These are phyloP conservation scores for Apostasia shenzhenica DNA, from an alignment of 106 monocot species.

Conservation along the genomic window DNA sequence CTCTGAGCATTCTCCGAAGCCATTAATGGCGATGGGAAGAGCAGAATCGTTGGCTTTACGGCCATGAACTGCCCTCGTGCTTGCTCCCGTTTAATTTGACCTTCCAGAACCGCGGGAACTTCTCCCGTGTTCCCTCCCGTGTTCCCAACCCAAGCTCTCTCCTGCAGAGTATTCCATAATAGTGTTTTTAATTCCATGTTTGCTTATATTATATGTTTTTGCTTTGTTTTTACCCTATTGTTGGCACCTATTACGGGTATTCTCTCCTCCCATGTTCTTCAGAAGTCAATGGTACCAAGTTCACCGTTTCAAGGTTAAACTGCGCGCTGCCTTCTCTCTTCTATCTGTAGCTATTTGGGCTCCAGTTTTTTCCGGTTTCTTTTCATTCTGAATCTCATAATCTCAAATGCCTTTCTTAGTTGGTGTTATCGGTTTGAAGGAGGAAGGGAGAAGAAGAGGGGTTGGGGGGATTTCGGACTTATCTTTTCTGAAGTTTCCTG, in stretches of 20 bases:
- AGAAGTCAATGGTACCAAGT: slow-evolving; percentile 4
- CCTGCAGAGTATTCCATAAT: neutral
- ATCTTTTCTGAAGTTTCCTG: neutral
- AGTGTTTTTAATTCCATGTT: too few species aligned
- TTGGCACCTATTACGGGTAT: neutral
- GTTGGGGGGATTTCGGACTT: neutral
- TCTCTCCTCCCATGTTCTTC: neutral
- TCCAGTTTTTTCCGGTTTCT: too few species aligned
- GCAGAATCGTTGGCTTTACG: neutral
- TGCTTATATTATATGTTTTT: neutral
- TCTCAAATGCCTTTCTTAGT: too few species aligned
- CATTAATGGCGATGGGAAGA: neutral
- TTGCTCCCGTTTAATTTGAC: neutral
- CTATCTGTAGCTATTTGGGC: too few species aligned
- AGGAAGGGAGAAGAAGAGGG: neutral
- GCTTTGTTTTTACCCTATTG: neutral
- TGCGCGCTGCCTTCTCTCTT: neutral
- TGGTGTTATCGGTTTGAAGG: neutral
- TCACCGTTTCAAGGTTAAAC: slow-evolving; percentile 4
- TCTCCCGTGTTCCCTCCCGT: neutral
- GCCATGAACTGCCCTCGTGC: neutral
- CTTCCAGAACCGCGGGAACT: neutral
- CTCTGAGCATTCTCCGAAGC: slow-evolving; percentile 3
- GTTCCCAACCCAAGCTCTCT: too few species aligned
- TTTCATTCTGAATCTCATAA: too few species aligned